Evolutionary conservation across 768 basidiomycete species (phyloP), one percentile per base, ranked within the genome.

Genomic region (Albatrellus ellisii): DNA sequence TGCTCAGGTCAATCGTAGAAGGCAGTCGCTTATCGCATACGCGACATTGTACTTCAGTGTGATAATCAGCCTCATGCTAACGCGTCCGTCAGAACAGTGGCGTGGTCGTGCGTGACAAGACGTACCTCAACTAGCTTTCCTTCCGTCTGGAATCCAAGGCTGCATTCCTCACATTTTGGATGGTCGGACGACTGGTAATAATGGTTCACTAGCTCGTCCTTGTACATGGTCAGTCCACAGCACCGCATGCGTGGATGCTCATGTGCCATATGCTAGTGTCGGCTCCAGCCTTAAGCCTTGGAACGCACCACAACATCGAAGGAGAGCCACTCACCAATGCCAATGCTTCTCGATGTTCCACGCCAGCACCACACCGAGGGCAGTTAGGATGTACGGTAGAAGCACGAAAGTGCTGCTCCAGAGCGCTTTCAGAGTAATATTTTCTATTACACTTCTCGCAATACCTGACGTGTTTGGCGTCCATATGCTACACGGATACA

Each of bases 141-240:
- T 8, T 31, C 24, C n/a, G 12, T 26, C 18, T 20, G 32, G 22
- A 42, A 42, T 5, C 41, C 41, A 14, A n/a, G 2, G 12, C 14
- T 34, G 41, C 41, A 42, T 9, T 26, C 22, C 24, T 4, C 27
- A 18, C 41, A 42, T 12, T 36, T 17, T 15, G 41, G 34, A 9
- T 42, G 41, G 24, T 42, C 36, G 27, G 20, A 11, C 6, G 41
- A 42, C 24, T 31, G 14, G 15, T 34, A 26, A 34, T 18, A 42
- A 34, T 42, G 41, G 3, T 31, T 25, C 22, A 20, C 33, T 20
- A 42, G 31, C 1, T 42, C 41, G 4, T 35, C 24, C 29, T 42
- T 18, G 41, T 14, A 36, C 34, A 42, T 42, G 22, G 29, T 12
- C 14, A 42, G 15, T 12, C 41, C 41, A 34, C 41, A 42, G 24